Evolutionary conservation across 2,329 filamentous ascomycete genomes (phyloP).

Genomic region (Alternaria brassicicola): DNA sequence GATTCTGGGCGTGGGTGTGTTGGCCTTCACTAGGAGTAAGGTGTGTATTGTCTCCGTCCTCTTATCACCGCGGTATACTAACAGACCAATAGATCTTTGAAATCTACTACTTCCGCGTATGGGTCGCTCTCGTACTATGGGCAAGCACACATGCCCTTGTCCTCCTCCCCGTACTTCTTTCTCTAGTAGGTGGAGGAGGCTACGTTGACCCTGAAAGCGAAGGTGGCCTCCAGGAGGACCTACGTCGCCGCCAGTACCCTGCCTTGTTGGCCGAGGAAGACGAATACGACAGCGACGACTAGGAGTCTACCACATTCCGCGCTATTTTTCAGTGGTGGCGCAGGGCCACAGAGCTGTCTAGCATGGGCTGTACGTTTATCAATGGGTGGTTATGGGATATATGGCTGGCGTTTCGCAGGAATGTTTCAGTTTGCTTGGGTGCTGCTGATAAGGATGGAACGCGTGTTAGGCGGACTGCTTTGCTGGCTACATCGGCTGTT

Average conservation of each 20-base stretch:
- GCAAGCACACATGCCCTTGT: conserved; percentile 87
- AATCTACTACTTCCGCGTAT: conserved; percentile 98
- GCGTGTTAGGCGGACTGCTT: background rate
- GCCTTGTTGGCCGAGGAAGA: conserved; percentile 75
- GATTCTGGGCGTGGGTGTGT: conserved; percentile 84
- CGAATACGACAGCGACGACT: conserved; percentile 64
- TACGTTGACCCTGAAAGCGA: conserved; percentile 88
- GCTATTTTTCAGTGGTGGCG: background rate
- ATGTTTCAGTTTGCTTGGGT: background rate
- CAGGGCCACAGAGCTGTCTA: background rate
- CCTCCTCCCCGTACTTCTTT: conserved; percentile 88
- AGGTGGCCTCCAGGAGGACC: conserved; percentile 86
- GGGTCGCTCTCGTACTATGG: conserved; percentile 88
- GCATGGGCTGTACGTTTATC: background rate
- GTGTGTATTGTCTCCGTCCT: conserved; percentile 22
- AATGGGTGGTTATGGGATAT: background rate
- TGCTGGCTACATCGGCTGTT: background rate
- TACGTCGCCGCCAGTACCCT: conserved; percentile 78
- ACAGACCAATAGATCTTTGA: conserved; percentile 75
- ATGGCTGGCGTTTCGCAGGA: background rate
- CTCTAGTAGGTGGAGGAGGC: conserved; percentile 79
- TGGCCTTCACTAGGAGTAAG: conserved; percentile 94
- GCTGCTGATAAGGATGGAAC: background rate
- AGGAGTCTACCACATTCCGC: conserved; percentile 10
- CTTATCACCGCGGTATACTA: background rate